Percentiles rank a stretch among this genome's conserved stretches.
These are phyloP conservation scores for Geotrichum cucujoidarum DNA, from an alignment of 1,139 yeast species.

Conservation along the genomic window DNA sequence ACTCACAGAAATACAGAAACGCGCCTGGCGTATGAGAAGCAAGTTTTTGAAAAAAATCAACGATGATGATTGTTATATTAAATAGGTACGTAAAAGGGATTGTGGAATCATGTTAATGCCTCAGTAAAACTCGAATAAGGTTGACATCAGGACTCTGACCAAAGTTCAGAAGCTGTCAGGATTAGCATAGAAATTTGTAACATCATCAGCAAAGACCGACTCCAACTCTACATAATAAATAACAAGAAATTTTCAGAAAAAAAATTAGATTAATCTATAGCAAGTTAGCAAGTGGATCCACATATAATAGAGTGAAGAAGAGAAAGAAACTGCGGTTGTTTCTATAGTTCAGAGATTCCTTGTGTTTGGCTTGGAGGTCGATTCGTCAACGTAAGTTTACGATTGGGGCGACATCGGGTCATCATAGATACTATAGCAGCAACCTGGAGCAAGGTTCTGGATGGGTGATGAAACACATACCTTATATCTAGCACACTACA, in stretches of 20 bases:
- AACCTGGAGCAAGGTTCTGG: too few species aligned
- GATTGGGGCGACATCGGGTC: slow-evolving; percentile 10
- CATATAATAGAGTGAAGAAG: background rate
- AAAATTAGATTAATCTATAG: background rate
- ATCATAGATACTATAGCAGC: slow-evolving; percentile 6
- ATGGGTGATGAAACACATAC: background rate
- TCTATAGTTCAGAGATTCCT: slow-evolving; percentile 7
- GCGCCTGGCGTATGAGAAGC: too few species aligned
- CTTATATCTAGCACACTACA: background rate
- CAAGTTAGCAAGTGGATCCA: background rate
- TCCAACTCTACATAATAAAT: background rate
- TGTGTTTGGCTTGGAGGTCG: slow-evolving; percentile 7
- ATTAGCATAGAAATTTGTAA: slow-evolving; percentile 9
- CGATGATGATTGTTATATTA: too few species aligned
- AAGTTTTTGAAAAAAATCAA: too few species aligned
- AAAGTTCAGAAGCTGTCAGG: background rate
- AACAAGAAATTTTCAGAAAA: background rate
- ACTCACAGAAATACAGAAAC: too few species aligned
- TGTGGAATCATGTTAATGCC: background rate
- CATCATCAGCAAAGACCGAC: slow-evolving; percentile 3
- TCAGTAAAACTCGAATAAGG: slow-evolving; percentile 3
- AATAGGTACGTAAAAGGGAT: too few species aligned
- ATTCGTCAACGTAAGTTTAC: slow-evolving; percentile 6
- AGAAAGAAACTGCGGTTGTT: background rate
- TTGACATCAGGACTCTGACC: background rate